These are phyloP conservation scores for Epichloe amarillans DNA, from an alignment of 2,329 filamentous ascomycete genomes.

Conservation along the genomic window DNA sequence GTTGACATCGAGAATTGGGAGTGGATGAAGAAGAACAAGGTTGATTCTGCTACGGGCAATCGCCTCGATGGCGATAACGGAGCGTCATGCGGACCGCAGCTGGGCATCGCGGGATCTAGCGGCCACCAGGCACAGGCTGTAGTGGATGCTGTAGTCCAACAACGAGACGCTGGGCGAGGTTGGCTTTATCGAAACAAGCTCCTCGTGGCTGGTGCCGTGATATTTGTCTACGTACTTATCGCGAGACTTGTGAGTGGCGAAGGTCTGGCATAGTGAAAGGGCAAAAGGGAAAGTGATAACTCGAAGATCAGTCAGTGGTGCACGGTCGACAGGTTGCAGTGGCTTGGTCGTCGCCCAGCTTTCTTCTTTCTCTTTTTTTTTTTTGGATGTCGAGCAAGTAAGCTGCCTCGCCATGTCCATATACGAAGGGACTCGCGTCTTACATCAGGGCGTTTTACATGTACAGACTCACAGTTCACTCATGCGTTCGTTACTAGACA, in stretches of 20 bases:
- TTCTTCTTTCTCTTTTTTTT: not conserved
- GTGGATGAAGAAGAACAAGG: constrained; percentile 74
- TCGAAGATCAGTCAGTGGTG: not conserved
- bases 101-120: constrained; percentile 47
- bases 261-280: constrained; percentile 11
- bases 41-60: constrained; percentile 65
- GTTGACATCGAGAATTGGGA: constrained; percentile 79
- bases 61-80: constrained; percentile 36
- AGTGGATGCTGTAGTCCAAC: constrained; percentile 64
- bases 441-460: not conserved
- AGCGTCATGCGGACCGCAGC: constrained; percentile 36
- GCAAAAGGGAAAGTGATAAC: not conserved
- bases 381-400: not conserved
- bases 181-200: constrained; percentile 76
- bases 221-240: constrained; percentile 75
- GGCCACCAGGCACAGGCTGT: constrained; percentile 53
- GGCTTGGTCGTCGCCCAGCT: not conserved
- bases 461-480: not conserved
- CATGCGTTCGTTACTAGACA: not conserved
- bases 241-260: constrained; percentile 55
- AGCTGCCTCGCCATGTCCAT: not conserved
- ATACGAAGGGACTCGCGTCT: not conserved
- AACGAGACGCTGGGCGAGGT: constrained; percentile 65
- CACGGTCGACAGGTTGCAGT: not conserved
- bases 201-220: constrained; percentile 50